A percentile compares a stretch with the other conserved stretches of the same genome.
phyloP scores from a whole-genome alignment of 345 rosid species.

The Populus simonii region DNA sequence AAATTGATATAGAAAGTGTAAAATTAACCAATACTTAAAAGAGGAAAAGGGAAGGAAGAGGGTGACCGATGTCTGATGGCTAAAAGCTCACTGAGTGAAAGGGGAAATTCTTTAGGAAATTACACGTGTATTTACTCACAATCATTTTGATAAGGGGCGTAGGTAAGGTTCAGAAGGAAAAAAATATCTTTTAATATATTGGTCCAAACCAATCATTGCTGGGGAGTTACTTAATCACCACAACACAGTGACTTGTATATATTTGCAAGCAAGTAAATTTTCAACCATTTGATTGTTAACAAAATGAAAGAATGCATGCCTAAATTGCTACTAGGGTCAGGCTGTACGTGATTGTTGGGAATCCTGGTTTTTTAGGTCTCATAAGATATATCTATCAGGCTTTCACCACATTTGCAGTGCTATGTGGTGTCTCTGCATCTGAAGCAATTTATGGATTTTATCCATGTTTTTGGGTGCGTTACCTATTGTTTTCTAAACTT shows the following conservation, averaged over 20 bases:
- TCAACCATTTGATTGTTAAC: not conserved
- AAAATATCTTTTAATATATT: not conserved
- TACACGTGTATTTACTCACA: not conserved
- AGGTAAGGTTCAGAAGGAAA: not conserved
- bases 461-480: not conserved
- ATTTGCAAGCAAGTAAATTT: not conserved
- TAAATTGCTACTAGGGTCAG: not conserved
- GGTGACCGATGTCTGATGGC: not conserved
- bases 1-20: not conserved
- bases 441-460: not conserved
- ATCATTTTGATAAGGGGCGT: not conserved
- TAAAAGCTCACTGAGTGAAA: not conserved
- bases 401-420: not conserved
- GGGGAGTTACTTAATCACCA: not conserved
- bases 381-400: not conserved
- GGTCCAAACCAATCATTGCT: not conserved
- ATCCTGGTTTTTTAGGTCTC: not conserved
- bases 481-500: not conserved
- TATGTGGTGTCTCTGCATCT: not conserved
- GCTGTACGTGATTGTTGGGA: not conserved
- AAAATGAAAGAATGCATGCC: not conserved
- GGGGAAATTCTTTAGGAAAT: not conserved
- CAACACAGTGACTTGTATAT: not conserved
- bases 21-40: not conserved
- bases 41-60: not conserved